phyloP scores from a whole-genome alignment of 73 alveolate species.

The Uronychia setigera region DNA sequence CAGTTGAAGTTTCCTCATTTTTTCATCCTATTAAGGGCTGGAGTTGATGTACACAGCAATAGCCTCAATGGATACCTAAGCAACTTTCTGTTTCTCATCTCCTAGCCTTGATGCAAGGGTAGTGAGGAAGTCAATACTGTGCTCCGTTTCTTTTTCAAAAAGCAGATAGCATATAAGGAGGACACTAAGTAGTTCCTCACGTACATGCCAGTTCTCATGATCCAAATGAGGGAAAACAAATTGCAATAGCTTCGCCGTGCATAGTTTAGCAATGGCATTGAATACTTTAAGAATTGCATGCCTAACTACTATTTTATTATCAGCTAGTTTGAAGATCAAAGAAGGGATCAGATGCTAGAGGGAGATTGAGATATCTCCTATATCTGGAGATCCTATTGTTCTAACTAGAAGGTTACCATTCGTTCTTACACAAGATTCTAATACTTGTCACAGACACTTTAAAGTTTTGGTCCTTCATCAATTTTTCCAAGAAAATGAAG shows the following conservation, averaged over 20 bases:
- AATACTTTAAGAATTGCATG: slow-evolving; percentile 47
- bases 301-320: slow-evolving; percentile 57
- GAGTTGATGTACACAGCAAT: not conserved
- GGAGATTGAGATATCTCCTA: not conserved
- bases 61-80: not conserved
- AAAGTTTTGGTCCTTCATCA: not conserved
- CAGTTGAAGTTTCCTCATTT: not conserved
- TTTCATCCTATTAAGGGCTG: not conserved
- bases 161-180: slow-evolving; percentile 13
- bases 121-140: not conserved
- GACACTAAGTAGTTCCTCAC: slow-evolving; percentile 49
- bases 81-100: not conserved
- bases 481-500: not conserved
- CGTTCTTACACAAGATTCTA: not conserved
- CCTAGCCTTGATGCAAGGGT: not conserved
- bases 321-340: slow-evolving; percentile 41
- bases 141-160: not conserved
- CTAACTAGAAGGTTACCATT: not conserved
- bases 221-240: slow-evolving; percentile 16
- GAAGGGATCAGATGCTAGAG: not conserved
- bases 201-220: slow-evolving; percentile 66
- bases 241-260: not conserved
- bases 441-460: slow-evolving; percentile 26
- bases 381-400: not conserved
- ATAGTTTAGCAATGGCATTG: not conserved